A percentile compares a stretch with the other conserved stretches of the same genome.
Evolutionary conservation across 495 filamentous ascomycete genomes (phyloP).

Genomic region (Parathielavia hyrcaniae): DNA sequence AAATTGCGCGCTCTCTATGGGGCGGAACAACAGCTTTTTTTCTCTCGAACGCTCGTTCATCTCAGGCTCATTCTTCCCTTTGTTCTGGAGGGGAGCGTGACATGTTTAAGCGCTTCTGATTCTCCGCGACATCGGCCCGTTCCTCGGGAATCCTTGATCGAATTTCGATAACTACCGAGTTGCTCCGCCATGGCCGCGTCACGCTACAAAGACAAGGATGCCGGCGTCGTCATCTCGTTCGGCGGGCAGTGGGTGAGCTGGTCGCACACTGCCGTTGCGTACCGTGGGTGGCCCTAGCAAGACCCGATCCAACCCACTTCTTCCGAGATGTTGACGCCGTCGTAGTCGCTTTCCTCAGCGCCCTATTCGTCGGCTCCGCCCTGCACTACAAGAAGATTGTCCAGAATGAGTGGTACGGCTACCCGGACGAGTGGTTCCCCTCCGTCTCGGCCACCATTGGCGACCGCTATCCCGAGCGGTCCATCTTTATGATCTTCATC

Average conservation of each 20-base stretch:
- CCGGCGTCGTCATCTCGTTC: conserved; percentile 71
- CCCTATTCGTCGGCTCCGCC: conserved; percentile 73
- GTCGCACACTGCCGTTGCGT: conserved; percentile 78
- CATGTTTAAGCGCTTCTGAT: background rate
- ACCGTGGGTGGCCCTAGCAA: conserved; percentile 45
- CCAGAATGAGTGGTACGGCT: conserved; percentile 93
- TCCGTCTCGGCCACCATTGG: conserved; percentile 99
- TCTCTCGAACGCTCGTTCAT: background rate
- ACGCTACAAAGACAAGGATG: conserved; percentile 71
- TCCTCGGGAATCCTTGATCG: background rate
- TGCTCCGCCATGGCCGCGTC: conserved; percentile 38
- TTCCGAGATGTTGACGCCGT: conserved; percentile 3
- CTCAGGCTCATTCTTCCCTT: background rate
- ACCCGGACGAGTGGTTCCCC: conserved; percentile 98
- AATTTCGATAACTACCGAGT: no score
- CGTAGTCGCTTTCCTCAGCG: conserved; percentile 80
- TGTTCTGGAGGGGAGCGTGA: background rate
- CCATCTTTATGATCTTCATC: conserved; percentile 94
- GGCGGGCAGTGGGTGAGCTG: conserved; percentile 91
- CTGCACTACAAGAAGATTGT: conserved; percentile 97
- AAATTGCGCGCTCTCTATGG: background rate
- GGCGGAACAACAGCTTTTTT: background rate
- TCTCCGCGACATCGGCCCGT: background rate
- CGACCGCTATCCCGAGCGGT: conserved; percentile 93
- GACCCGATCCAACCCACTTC: background rate